A percentile compares a stretch with the other conserved stretches of the same genome.
phyloP scores from a whole-genome alignment of 352 stramenopile genomes.

The Phytophthora foliorum region DNA sequence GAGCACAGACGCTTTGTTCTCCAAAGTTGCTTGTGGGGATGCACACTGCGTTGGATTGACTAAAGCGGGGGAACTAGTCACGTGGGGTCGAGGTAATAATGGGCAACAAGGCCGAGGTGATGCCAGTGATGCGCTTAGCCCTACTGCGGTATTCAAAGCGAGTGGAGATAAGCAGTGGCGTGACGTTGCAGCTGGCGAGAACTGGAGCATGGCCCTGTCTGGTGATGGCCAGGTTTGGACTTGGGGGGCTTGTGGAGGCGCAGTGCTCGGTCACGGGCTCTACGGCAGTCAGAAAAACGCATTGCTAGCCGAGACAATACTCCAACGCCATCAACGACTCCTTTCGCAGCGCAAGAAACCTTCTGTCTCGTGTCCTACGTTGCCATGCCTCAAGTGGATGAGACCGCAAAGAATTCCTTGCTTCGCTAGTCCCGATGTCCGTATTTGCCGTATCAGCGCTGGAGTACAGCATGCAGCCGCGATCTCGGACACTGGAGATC shows the following conservation, averaged over 20 bases:
- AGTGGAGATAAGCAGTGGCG: conserved; percentile 34
- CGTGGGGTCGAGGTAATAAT: conserved; percentile 82
- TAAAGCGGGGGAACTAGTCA: conserved; percentile 58
- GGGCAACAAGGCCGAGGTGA: conserved; percentile 84
- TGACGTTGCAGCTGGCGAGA: conserved; percentile 72
- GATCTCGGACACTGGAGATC: conserved; percentile 86
- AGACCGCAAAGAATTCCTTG: conserved; percentile 52
- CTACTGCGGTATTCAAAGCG: conserved; percentile 26
- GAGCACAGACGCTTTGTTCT: conserved; percentile 20
- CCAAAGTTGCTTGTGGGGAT: conserved; percentile 73
- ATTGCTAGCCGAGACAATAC: conserved; percentile 47
- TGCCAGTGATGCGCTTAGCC: conserved; percentile 40
- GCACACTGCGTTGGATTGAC: conserved; percentile 84
- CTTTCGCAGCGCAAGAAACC: conserved; percentile 20
- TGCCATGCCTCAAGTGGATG: conserved; percentile 56
- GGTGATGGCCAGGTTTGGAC: conserved; percentile 73
- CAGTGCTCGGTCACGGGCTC: conserved; percentile 67
- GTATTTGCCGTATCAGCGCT: conserved; percentile 76
- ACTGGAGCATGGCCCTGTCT: conserved; percentile 86
- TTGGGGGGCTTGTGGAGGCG: conserved; percentile 77
- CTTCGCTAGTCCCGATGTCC: conserved; percentile 44
- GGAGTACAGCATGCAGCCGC: conserved; percentile 90
- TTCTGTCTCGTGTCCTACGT: not conserved
- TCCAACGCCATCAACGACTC: conserved; percentile 55
- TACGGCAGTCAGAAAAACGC: conserved; percentile 32